Evolutionary conservation across 768 basidiomycete genomes (phyloP), one percentile per base, ranked within the genome.

Genomic region (Strobilomyces echinocephalus): DNA sequence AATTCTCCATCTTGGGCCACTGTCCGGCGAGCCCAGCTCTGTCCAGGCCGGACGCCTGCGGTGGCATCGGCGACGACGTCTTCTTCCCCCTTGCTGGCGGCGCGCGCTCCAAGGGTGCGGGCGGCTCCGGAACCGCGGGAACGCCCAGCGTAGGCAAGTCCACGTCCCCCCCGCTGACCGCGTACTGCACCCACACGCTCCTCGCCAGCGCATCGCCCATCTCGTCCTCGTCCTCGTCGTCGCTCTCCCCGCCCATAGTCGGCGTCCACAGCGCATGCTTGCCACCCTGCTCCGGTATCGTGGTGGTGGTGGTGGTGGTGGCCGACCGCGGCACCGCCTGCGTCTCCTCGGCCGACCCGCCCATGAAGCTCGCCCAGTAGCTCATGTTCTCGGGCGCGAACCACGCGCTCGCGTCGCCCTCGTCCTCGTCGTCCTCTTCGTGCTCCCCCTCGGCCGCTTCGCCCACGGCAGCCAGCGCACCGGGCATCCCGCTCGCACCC

Each of bases 1-100:
- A 69, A 41, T 52, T 70, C 60, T 69, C 68, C 69, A 71, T 66
- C 63, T 69, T 71, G 48, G 68, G 69, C 68, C 68, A 68, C 35
- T 62, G 68, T 28, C 63, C 68, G 44, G 62, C 43, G 34, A 61
- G 12, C 52, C 59, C 61, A 54, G 67, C 64, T 60, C 56, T 63
- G 59, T 67, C 65, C 51, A 61, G 64, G 51, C 34, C 60, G 46
- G 64, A 52, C 24, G 65, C 31, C 56, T 60, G 57, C 50, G 65
- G 66, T 39, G 58, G 47, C 31, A 51, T 50, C 55, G n/a, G 9
- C 18, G 44, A 33, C 58, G 54, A 33, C 58, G 54, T 55, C 58
- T 60, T 61, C 58, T 63, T 66, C 39, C 55, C 54, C 58, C 47
- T 62, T 30, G 7, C 30, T 30, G 30, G 7, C 30, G 41, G 62